Evolutionary conservation across 352 stramenopile species (phyloP).

Genomic region (Pythium coloratum): DNA sequence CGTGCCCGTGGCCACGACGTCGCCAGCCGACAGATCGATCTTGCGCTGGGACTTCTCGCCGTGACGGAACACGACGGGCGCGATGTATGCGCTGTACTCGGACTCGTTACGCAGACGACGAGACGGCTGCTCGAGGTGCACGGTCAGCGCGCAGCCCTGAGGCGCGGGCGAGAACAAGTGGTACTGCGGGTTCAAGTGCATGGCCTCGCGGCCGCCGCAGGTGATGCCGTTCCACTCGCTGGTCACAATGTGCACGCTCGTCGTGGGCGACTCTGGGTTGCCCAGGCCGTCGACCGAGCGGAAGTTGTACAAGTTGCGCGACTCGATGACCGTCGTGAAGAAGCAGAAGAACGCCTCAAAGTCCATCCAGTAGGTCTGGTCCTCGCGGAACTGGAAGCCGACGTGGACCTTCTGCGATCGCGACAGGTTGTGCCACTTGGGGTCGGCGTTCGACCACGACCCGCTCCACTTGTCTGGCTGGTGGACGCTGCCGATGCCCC

Average conservation of each 20-base stretch:
- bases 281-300: conserved; percentile 57
- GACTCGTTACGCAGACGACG: conserved; percentile 70
- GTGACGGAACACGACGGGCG: conserved; percentile 77
- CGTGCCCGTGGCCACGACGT: conserved; percentile 77
- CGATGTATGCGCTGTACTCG: conserved; percentile 79
- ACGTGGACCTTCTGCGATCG: conserved; percentile 71
- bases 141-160: conserved; percentile 46
- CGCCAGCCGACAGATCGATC: conserved; percentile 68
- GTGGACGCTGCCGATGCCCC: conserved; percentile 58
- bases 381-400: conserved; percentile 80
- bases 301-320: conserved; percentile 86
- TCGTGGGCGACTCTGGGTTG: conserved; percentile 54
- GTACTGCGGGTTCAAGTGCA: conserved; percentile 87
- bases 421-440: conserved; percentile 72
- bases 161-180: conserved; percentile 70
- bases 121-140: conserved; percentile 77
- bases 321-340: conserved; percentile 76
- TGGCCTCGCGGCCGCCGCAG: conserved; percentile 69
- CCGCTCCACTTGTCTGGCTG: conserved; percentile 71
- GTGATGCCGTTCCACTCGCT: conserved; percentile 85
- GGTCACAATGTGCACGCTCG: conserved; percentile 72
- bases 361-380: conserved; percentile 83
- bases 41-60: conserved; percentile 66
- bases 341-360: conserved; percentile 79
- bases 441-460: conserved; percentile 66